Conservation (phyloP, 2,329 filamentous ascomycete species). For the Verticillium alfalfae region DNA sequence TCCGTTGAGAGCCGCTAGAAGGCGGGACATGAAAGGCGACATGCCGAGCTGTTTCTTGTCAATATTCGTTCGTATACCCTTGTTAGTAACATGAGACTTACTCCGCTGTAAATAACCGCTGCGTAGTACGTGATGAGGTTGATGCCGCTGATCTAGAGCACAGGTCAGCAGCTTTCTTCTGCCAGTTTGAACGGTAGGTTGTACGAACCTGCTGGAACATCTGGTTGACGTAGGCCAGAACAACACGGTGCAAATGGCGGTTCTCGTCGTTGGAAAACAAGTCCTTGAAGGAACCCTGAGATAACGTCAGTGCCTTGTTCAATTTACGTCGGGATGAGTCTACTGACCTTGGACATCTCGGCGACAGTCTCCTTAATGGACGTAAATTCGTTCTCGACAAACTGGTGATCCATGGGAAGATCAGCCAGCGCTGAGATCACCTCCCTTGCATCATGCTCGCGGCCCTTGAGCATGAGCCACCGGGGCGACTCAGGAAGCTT, state of each 20-base stretch:
- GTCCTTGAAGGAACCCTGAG: conserved; percentile 42
- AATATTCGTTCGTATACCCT: conserved; percentile 4
- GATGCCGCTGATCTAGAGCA: conserved; percentile 17
- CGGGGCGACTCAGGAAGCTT: conserved; percentile 49
- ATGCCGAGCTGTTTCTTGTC: conserved; percentile 39
- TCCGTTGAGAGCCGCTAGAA: conserved; percentile 50
- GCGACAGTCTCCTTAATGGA: conserved; percentile 58
- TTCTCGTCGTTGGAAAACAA: conserved; percentile 54
- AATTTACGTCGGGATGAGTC: neutral
- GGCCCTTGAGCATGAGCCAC: conserved; percentile 32
- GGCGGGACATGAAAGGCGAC: conserved; percentile 48
- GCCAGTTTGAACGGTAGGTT: neutral
- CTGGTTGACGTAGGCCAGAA: conserved; percentile 52
- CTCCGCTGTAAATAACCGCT: conserved; percentile 16
- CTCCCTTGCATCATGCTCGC: conserved; percentile 34
- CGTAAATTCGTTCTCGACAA: conserved; percentile 47
- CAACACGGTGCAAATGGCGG: conserved; percentile 48
- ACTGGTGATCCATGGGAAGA: conserved; percentile 37
- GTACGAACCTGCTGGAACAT: conserved; percentile 38
- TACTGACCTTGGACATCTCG: conserved; percentile 41
- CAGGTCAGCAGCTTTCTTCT: neutral
- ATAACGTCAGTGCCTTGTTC: neutral
- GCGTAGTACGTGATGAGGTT: conserved; percentile 25
- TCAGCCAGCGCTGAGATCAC: conserved; percentile 36
- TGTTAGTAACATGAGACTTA: neutral